These are phyloP conservation scores for Hypholoma fasciculare DNA, from an alignment of 768 basidiomycete species.

Conservation along the genomic window DNA sequence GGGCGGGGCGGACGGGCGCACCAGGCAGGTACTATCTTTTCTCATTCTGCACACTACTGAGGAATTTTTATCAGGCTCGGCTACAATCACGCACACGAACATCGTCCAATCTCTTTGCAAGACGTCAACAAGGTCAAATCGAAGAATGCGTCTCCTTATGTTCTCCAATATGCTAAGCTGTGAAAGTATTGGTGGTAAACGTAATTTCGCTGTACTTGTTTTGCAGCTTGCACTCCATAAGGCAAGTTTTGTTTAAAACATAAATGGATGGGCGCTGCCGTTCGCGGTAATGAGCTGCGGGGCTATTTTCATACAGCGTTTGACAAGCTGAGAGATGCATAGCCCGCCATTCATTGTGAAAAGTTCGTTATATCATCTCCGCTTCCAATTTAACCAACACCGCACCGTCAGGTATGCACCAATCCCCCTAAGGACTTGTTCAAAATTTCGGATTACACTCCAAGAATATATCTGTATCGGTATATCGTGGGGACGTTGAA, in stretches of 20 bases:
- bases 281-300: no score
- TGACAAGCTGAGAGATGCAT: no score
- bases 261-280: no score
- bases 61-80: conserved; percentile 52
- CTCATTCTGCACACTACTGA: not conserved
- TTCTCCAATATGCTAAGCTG: conserved; percentile 49
- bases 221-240: not conserved
- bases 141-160: conserved; percentile 52
- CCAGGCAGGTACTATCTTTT: conserved; percentile 42
- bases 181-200: conserved; percentile 17
- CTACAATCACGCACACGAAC: conserved; percentile 78
- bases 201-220: not conserved
- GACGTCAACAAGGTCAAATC: conserved; percentile 82
- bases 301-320: no score
- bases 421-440: no score
- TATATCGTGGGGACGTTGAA: no score
- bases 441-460: no score
- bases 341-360: not conserved
- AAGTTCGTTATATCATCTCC: not conserved
- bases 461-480: not conserved
- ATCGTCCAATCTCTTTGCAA: conserved; percentile 54
- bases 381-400: not conserved
- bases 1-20: conserved; percentile 66
- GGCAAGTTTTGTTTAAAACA: no score
- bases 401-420: not conserved